These are phyloP conservation scores for Lathyrus sativus DNA, from an alignment of 306 rosid species.

Conservation along the genomic window DNA sequence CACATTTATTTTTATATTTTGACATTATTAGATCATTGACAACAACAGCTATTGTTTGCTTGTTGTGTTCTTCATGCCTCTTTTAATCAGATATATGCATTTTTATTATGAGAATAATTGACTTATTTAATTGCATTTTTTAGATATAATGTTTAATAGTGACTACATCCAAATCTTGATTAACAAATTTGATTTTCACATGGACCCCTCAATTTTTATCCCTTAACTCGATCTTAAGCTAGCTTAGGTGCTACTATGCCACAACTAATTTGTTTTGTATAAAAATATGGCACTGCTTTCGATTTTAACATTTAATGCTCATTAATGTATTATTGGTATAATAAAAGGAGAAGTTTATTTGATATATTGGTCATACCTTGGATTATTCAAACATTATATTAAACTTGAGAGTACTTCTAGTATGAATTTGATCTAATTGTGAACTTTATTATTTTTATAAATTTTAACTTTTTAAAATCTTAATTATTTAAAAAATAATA, in stretches of 20 bases:
- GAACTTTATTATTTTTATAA: too few species aligned
- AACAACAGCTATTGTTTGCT: too few species aligned
- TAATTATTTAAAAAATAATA: too few species aligned
- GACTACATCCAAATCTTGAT: conserved; percentile 30
- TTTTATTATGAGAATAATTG: background rate
- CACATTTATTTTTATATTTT: too few species aligned
- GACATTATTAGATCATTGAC: too few species aligned
- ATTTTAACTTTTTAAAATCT: too few species aligned
- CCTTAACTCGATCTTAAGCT: background rate
- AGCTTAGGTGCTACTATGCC: conserved; percentile 27
- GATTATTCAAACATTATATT: background rate
- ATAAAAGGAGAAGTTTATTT: background rate
- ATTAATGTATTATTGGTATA: background rate
- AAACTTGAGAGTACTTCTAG: too few species aligned
- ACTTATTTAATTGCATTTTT: background rate
- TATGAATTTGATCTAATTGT: too few species aligned
- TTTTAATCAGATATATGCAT: background rate
- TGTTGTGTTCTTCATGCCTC: conserved; percentile 22
- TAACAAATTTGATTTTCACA: conserved; percentile 21
- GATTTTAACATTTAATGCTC: background rate
- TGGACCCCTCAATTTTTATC: conserved; percentile 34
- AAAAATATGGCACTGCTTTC: background rate
- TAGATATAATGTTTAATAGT: conserved; percentile 9
- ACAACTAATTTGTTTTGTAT: background rate
- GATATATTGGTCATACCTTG: background rate